These are phyloP conservation scores for Leccinum boreale DNA, from an alignment of 768 basidiomycete species.

Conservation along the genomic window DNA sequence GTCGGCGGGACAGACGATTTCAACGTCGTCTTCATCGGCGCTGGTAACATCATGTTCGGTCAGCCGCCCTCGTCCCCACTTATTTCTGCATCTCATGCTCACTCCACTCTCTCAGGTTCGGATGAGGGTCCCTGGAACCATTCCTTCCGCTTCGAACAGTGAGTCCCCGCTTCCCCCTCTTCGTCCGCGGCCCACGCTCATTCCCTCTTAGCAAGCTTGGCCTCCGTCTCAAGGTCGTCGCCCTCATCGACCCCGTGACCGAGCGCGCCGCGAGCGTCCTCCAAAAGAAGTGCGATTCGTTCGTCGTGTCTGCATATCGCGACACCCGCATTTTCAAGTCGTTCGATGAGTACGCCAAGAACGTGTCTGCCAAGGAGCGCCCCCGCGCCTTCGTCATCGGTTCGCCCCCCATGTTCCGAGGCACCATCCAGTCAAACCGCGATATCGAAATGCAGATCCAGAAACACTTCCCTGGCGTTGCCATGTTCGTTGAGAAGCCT, in stretches of 20 bases:
- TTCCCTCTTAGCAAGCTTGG: constrained; percentile 74
- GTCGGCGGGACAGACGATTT: constrained; percentile 68
- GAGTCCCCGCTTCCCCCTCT: constrained; percentile 23
- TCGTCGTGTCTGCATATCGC: constrained; percentile 91
- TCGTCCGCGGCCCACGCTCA: constrained; percentile 7
- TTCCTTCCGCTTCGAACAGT: constrained; percentile 89
- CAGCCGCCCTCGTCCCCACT: constrained; percentile 10
- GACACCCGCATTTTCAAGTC: constrained; percentile 82
- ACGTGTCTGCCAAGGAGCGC: constrained; percentile 57
- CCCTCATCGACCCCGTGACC: constrained; percentile 86
- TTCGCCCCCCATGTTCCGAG: constrained; percentile 92
- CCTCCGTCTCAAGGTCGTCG: constrained; percentile 91
- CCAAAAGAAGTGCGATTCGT: constrained; percentile 86
- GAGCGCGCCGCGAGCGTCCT: constrained; percentile 80
- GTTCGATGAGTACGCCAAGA: constrained; percentile 79
- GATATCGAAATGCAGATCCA: constrained; percentile 88
- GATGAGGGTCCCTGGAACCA: constrained; percentile 93
- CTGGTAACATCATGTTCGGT: constrained; percentile 99
- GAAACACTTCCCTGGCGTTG: constrained; percentile 82
- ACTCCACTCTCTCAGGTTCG: constrained; percentile 50
- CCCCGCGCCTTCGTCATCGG: constrained; percentile 87
- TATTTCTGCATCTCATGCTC: background rate
- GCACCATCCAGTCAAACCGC: constrained; percentile 66
- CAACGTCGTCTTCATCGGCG: constrained; percentile 93
- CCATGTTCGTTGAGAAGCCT: constrained; percentile 93